Evolutionary conservation across 2,329 filamentous ascomycete genomes (phyloP), one percentile per base, ranked within the genome.

Genomic region (Eutypa lata): DNA sequence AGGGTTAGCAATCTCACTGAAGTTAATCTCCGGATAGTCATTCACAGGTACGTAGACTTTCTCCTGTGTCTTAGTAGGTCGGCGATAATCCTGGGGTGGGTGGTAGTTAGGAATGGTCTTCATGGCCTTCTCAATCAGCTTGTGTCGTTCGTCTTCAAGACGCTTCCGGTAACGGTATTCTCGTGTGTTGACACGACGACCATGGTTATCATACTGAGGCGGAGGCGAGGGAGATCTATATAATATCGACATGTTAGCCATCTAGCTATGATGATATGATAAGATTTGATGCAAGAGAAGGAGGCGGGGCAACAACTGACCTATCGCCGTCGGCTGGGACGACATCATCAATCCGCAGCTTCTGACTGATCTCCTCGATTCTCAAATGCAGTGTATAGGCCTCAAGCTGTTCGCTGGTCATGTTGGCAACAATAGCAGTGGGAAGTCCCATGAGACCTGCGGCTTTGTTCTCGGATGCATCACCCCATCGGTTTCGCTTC

Each of bases 1-100:
- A 91, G 91, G 91, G 91, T 96, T 96, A 96, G 92, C 88, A 92
- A 94, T 93, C 93, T 93, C 97, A 99, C 94, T 99, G 91, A 99
- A 99, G 88, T 99, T 99, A 87, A 99, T 97, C 77, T 99, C 94
- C 82, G 94, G 94, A 75, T 99, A 99, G 77, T 99, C 94, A 85
- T 99, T 99, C 80, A 99, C 94, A 73, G 94, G 94, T 74, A 99
- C 94, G 74, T 99, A 99, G 89, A 99, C 95, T 83, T 99, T 99
- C 83, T 99, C 94, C 78, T 99, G 94, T 71, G 94, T 99, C 89
- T 99, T 99, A 73, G 93, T 97, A 58, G 94, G 94, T 68, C 94
- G 90, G 73, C 94, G 91, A 75, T 99, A 99, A 74, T 99, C 94
- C 82, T 93, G 90, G 54, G 94, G 94, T 67, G 94, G 94, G 72